Conservation (phyloP, 768 basidiomycete species). For the Dentipellis fragilis region DNA sequence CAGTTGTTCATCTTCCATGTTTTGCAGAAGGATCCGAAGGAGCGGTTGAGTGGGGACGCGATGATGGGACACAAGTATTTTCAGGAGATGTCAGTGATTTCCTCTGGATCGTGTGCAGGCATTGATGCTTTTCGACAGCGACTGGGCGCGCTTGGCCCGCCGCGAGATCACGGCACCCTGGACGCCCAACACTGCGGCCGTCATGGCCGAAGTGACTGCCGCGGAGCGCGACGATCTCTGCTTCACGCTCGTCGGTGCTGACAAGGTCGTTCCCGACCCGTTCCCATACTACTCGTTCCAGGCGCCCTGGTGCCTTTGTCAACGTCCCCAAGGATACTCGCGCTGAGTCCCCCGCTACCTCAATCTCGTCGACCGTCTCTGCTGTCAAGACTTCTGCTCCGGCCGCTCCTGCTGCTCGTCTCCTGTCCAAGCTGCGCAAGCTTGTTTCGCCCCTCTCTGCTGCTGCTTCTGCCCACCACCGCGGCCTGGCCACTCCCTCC, state of each 20-base stretch:
- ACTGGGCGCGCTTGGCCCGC: not conserved
- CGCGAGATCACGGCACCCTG: not conserved
- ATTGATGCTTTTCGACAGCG: not conserved
- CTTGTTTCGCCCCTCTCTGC: not conserved
- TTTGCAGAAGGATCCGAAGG: too few species aligned
- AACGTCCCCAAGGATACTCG: not conserved
- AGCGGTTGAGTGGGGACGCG: not conserved
- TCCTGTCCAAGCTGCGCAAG: not conserved
- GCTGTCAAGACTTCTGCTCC: not conserved
- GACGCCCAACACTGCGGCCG: not conserved
- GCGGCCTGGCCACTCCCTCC: not conserved
- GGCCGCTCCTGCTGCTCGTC: not conserved
- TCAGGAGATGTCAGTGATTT: not conserved
- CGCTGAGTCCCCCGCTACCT: not conserved
- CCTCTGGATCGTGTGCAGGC: not conserved
- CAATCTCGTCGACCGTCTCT: not conserved
- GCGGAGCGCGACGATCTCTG: not conserved
- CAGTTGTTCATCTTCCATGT: not conserved
- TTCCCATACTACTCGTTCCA: not conserved
- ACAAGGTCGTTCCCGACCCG: not conserved
- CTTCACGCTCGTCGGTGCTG: not conserved
- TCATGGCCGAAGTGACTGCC: not conserved
- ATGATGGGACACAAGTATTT: conserved; percentile 1
- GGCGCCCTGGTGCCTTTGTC: not conserved
- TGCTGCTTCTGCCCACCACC: not conserved